Evolutionary conservation across 345 rosid genomes (phyloP).

Genomic region (Aegle marmelos): DNA sequence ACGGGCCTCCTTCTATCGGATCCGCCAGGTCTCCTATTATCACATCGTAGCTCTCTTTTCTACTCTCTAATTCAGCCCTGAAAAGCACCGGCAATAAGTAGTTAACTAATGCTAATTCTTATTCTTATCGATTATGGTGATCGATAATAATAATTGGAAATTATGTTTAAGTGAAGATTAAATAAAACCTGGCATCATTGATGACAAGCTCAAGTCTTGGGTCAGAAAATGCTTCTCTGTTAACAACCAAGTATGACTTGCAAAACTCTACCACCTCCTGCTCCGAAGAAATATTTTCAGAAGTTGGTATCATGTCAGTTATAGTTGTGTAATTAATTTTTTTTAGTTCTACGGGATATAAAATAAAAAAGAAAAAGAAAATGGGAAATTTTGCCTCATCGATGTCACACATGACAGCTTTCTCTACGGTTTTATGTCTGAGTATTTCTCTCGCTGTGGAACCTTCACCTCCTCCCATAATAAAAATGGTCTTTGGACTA

Average conservation of each 20-base stretch:
- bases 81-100: not conserved
- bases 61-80: conserved; percentile 54
- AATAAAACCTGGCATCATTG: conserved; percentile 52
- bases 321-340: too few relatives aligned
- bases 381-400: conserved; percentile 39
- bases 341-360: too few relatives aligned
- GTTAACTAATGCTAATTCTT: not conserved
- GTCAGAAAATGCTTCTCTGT: conserved; percentile 51
- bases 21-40: conserved; percentile 70
- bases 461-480: conserved; percentile 80
- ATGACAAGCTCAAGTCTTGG: conserved; percentile 48
- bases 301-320: too few relatives aligned
- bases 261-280: conserved; percentile 74
- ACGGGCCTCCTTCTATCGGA: conserved; percentile 72
- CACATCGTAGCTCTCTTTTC: conserved; percentile 44
- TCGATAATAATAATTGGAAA: not conserved
- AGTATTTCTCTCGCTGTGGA: conserved; percentile 66
- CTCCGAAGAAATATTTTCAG: not conserved
- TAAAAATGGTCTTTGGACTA: conserved; percentile 47
- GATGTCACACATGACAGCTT: conserved; percentile 63
- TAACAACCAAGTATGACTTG: conserved; percentile 43
- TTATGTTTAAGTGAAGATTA: not conserved
- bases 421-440: conserved; percentile 43
- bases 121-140: not conserved
- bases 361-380: not conserved